Conservation (phyloP, 345 rosid species). For the Populus davidiana region DNA sequence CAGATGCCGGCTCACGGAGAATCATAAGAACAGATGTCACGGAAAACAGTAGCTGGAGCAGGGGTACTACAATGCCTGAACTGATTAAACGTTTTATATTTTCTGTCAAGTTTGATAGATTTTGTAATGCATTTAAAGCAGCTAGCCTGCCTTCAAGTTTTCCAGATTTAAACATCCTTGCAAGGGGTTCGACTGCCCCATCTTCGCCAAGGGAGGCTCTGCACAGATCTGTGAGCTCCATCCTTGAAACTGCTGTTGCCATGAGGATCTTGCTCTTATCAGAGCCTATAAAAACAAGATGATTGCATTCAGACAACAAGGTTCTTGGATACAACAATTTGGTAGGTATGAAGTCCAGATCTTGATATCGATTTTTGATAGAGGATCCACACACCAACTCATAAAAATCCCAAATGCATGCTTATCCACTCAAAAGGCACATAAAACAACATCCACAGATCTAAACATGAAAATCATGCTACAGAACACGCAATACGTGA, state of each 20-base stretch:
- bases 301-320: not conserved
- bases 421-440: not conserved
- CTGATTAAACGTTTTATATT: slow-evolving; percentile 45
- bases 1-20: slow-evolving; percentile 75
- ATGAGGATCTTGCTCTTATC: slow-evolving; percentile 75
- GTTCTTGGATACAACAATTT: not conserved
- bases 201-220: slow-evolving; percentile 61
- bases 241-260: slow-evolving; percentile 67
- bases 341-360: not conserved
- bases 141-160: slow-evolving; percentile 70
- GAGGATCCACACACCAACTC: not conserved
- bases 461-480: not conserved
- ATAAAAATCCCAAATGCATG: not conserved
- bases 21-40: slow-evolving; percentile 79
- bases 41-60: slow-evolving; percentile 73
- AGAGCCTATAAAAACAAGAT: slow-evolving; percentile 45
- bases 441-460: not conserved
- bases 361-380: not conserved
- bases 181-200: slow-evolving; percentile 61
- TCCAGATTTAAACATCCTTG: slow-evolving; percentile 56
- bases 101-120: slow-evolving; percentile 43
- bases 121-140: slow-evolving; percentile 60
- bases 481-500: not conserved
- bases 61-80: slow-evolving; percentile 47
- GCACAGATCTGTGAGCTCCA: slow-evolving; percentile 65